phyloP scores from a whole-genome alignment of 164 flowering plant species.

The Stephania japonica region DNA sequence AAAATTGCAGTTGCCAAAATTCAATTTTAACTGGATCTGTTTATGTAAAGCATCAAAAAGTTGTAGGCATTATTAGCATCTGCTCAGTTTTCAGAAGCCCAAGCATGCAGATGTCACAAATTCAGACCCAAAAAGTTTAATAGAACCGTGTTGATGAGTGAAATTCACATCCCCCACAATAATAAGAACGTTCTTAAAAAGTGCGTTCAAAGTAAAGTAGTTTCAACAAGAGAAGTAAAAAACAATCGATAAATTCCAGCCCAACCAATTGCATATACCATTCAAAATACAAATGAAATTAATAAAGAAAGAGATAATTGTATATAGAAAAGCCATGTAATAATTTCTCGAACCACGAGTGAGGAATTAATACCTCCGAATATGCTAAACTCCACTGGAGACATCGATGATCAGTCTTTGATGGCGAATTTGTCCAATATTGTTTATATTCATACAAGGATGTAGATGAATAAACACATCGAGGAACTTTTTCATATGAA shows the following conservation, averaged over 20 bases:
- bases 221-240: too few relatives aligned
- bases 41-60: not conserved
- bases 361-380: constrained; percentile 40
- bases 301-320: not conserved
- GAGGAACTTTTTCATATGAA: constrained; percentile 49
- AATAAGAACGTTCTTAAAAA: too few relatives aligned
- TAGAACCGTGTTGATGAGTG: too few relatives aligned
- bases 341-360: not conserved
- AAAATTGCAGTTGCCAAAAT: not conserved
- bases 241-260: too few relatives aligned
- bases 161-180: too few relatives aligned
- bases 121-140: too few relatives aligned
- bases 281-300: not conserved
- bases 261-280: not conserved
- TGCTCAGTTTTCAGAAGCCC: too few relatives aligned
- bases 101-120: too few relatives aligned
- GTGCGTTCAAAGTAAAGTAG: too few relatives aligned
- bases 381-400: constrained; percentile 39
- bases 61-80: not conserved
- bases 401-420: constrained; percentile 22
- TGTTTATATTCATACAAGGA: constrained; percentile 42
- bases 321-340: not conserved
- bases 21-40: not conserved
- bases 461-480: constrained; percentile 61
- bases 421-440: constrained; percentile 23